A percentile compares a stretch with the other conserved stretches of the same genome.
phyloP scores from a whole-genome alignment of 345 rosid species.

The Isatis tinctoria region DNA sequence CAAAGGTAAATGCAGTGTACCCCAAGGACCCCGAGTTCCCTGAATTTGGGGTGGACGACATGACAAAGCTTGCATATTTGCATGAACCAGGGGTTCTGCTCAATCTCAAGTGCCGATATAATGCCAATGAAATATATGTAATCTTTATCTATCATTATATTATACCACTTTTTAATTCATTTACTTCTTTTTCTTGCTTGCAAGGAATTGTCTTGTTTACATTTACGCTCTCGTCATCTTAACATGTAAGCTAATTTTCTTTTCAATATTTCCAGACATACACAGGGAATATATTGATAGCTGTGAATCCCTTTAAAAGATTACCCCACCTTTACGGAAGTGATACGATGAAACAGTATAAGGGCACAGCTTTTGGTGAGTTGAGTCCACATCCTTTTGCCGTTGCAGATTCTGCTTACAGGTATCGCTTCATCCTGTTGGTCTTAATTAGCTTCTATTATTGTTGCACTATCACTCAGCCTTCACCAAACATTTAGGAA shows the following conservation, averaged over 20 bases:
- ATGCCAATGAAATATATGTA: slow-evolving; percentile 88
- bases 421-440: slow-evolving; percentile 40
- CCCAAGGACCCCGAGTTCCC: slow-evolving; percentile 92
- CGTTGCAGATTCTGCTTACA: slow-evolving; percentile 92
- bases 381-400: slow-evolving; percentile 95
- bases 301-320: slow-evolving; percentile 88
- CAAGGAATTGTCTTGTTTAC: not conserved
- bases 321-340: slow-evolving; percentile 81
- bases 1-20: slow-evolving; percentile 52
- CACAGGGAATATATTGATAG: slow-evolving; percentile 95
- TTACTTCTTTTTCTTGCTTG: not conserved
- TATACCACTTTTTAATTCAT: not conserved
- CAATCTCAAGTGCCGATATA: slow-evolving; percentile 73
- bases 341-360: slow-evolving; percentile 82
- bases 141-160: slow-evolving; percentile 27
- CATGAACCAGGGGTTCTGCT: slow-evolving; percentile 97
- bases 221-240: not conserved
- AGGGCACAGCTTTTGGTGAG: slow-evolving; percentile 84
- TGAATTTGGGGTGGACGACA: slow-evolving; percentile 84
- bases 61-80: slow-evolving; percentile 93
- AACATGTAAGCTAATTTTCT: not conserved
- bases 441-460: not conserved
- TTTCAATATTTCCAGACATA: slow-evolving; percentile 53
- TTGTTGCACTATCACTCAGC: not conserved
- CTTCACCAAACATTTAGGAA: slow-evolving; percentile 44